A percentile compares a stretch with the other conserved stretches of the same genome.
These are phyloP conservation scores for Cerioporus squamosus DNA, from an alignment of 1,284 basidiomycete genomes.

Conservation along the genomic window DNA sequence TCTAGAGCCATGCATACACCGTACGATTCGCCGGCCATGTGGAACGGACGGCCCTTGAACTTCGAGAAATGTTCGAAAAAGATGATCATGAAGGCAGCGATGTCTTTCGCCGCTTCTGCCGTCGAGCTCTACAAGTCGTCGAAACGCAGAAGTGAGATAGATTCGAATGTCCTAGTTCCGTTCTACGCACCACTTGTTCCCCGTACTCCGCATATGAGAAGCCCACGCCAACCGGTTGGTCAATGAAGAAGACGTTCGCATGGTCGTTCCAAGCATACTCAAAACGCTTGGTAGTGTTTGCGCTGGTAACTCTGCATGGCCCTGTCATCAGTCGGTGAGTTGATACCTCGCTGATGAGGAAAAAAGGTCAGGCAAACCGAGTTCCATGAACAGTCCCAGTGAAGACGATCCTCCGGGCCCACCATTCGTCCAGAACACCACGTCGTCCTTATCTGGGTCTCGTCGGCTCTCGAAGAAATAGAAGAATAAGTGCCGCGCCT, in stretches of 20 bases:
- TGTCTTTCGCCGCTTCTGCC: conserved; percentile 71
- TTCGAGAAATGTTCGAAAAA: conserved; percentile 76
- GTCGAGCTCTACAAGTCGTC: conserved; percentile 48
- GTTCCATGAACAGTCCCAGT: conserved; percentile 68
- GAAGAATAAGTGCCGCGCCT: conserved; percentile 80
- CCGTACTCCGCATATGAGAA: conserved; percentile 79
- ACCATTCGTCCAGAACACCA: conserved; percentile 72
- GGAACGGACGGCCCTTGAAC: conserved; percentile 69
- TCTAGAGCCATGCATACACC: conserved; percentile 43
- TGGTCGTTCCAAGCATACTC: conserved; percentile 72
- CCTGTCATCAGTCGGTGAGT: conserved; percentile 27
- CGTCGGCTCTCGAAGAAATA: conserved; percentile 78
- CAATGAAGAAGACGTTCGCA: conserved; percentile 74
- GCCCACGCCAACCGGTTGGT: conserved; percentile 68
- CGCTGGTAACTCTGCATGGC: conserved; percentile 54
- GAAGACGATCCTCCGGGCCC: conserved; percentile 48
- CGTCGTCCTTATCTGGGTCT: conserved; percentile 65
- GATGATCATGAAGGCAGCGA: conserved; percentile 70
- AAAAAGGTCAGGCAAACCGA: conserved; percentile 43
- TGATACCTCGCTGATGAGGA: neutral
- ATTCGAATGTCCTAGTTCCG: neutral
- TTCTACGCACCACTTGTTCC: conserved; percentile 53
- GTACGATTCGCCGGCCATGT: conserved; percentile 78
- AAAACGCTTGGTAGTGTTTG: conserved; percentile 52
- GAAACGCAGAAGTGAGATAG: neutral